phyloP scores from a whole-genome alignment of 202 grass and related monocot genomes.

The Hordeum pubiflorum region DNA sequence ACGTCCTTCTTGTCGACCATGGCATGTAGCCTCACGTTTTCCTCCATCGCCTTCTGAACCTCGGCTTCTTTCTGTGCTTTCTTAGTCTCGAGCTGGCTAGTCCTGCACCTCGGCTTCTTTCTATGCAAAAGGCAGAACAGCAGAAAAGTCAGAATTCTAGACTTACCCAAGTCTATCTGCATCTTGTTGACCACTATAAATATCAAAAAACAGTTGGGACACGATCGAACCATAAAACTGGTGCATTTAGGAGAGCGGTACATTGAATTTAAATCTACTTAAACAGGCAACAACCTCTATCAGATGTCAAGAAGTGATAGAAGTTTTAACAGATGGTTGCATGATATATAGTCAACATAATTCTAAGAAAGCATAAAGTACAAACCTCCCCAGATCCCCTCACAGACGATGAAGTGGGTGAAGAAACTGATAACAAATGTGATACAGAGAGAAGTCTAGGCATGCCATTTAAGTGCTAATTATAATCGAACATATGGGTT shows the following conservation, averaged over 20 bases:
- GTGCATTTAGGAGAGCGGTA: background rate
- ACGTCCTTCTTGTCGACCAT: constrained; percentile 81
- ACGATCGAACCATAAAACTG: background rate
- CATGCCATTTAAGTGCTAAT: background rate
- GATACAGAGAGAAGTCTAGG: background rate
- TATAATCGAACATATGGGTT: background rate
- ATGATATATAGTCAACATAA: background rate
- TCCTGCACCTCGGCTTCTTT: constrained; percentile 12
- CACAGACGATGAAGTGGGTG: background rate
- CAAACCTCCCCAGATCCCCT: background rate
- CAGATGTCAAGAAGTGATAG: background rate
- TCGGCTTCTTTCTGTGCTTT: constrained; percentile 87
- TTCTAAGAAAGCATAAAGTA: background rate
- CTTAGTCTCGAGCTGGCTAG: constrained; percentile 62
- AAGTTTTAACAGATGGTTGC: background rate
- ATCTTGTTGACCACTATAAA: background rate
- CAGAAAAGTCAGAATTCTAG: background rate
- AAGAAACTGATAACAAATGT: background rate
- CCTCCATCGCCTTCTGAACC: constrained; percentile 69
- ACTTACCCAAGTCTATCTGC: background rate
- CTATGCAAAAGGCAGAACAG: background rate
- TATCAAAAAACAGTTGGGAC: background rate
- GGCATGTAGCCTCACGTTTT: constrained; percentile 69
- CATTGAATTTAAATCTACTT: background rate
- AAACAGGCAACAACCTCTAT: background rate